A percentile compares a stretch with the other conserved stretches of the same genome.
Evolutionary conservation across 192 early-diverging fungal genomes (phyloP).

Genomic region (Entomortierella lignicola): DNA sequence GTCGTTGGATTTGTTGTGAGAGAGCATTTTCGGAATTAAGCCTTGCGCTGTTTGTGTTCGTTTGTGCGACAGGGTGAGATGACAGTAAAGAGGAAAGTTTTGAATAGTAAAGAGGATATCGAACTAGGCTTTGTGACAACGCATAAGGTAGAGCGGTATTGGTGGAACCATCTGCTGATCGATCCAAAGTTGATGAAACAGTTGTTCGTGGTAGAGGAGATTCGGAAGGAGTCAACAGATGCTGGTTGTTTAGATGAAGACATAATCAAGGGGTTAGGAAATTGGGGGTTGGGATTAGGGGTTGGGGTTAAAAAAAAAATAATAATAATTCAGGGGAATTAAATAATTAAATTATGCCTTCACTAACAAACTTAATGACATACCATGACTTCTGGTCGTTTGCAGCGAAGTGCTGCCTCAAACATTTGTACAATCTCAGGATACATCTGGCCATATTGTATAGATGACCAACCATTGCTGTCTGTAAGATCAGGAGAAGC

Average conservation of each 20-base stretch:
- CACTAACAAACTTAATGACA: background rate
- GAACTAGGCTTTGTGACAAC: slow-evolving; percentile 45
- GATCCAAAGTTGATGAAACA: slow-evolving; percentile 30
- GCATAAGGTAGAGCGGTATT: slow-evolving; percentile 33
- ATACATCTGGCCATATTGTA: slow-evolving; percentile 69
- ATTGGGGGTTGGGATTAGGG: too few relatives aligned
- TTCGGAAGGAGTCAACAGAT: slow-evolving; percentile 39
- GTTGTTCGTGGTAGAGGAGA: slow-evolving; percentile 30
- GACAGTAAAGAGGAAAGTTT: slow-evolving; percentile 60
- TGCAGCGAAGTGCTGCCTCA: slow-evolving; percentile 61
- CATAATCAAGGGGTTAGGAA: too few relatives aligned
- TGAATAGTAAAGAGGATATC: slow-evolving; percentile 59
- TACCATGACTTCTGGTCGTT: slow-evolving; percentile 59
- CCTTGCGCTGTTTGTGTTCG: background rate
- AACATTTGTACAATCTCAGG: slow-evolving; percentile 69
- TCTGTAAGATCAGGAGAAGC: slow-evolving; percentile 70
- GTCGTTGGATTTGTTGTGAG: slow-evolving; percentile 43
- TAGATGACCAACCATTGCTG: slow-evolving; percentile 72
- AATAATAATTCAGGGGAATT: background rate
- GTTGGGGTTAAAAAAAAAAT: background rate
- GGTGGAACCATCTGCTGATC: slow-evolving; percentile 37
- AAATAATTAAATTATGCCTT: background rate
- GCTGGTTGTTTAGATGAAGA: too few relatives aligned
- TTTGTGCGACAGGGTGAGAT: slow-evolving; percentile 46
- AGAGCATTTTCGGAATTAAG: background rate